These are phyloP conservation scores for Alternaria tenuissima DNA, from an alignment of 2,329 filamentous ascomycete species.

Conservation along the genomic window DNA sequence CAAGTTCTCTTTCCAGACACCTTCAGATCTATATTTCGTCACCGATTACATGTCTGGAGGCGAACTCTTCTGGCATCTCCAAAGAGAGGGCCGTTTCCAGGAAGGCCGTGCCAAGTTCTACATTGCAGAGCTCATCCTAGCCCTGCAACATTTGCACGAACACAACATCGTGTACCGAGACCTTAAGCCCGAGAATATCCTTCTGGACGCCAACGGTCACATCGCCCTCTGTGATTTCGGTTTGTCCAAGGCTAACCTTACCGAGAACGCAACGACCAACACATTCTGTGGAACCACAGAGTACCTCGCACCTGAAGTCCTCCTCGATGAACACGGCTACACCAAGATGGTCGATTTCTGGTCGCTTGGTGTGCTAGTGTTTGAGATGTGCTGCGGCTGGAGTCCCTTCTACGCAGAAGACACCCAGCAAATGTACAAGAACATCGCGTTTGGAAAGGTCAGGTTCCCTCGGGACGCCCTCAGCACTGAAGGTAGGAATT, in stretches of 20 bases:
- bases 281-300: conserved; percentile 99
- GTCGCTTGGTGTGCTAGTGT: conserved; percentile 96
- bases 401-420: conserved; percentile 99
- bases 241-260: conserved; percentile 94
- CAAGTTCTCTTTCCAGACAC: conserved; percentile 98
- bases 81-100: conserved; percentile 95
- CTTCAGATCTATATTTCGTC: conserved; percentile 95
- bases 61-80: conserved; percentile 97
- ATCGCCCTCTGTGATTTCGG: conserved; percentile 98
- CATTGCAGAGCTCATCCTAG: conserved; percentile 95
- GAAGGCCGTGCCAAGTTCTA: conserved; percentile 98
- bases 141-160: conserved; percentile 92
- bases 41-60: conserved; percentile 99
- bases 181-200: conserved; percentile 95
- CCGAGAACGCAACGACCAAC: conserved; percentile 97
- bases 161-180: conserved; percentile 99
- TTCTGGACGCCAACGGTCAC: conserved; percentile 95
- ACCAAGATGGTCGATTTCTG: conserved; percentile 99
- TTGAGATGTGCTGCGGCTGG: conserved; percentile 99
- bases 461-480: conserved; percentile 94
- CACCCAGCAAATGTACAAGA: conserved; percentile 99
- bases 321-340: conserved; percentile 95
- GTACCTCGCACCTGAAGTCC: conserved; percentile 93
- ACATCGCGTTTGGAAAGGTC: conserved; percentile 98
- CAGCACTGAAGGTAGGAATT: conserved; percentile 93